Conservation (phyloP, 495 filamentous ascomycete genomes). For the Aspergillus wentii region DNA sequence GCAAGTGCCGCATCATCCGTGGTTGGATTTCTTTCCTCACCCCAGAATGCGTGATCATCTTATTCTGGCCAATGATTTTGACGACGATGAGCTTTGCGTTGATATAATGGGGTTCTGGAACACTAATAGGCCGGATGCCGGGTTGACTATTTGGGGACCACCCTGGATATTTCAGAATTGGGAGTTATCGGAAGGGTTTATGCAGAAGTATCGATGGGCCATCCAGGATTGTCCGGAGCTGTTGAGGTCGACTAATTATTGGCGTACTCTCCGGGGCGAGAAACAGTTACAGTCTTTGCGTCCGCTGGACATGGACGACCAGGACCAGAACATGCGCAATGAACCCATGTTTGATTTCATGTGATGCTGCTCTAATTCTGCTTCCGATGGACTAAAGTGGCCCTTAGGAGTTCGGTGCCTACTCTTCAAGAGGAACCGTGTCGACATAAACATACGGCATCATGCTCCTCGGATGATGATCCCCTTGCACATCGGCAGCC, state of each 20-base stretch:
- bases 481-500: too few relatives aligned
- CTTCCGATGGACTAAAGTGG: too few relatives aligned
- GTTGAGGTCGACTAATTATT: conserved; percentile 16
- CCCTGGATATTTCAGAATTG: conserved; percentile 22
- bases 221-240: conserved; percentile 18
- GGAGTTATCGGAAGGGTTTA: conserved; percentile 26
- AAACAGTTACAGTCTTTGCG: too few relatives aligned
- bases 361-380: too few relatives aligned
- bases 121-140: conserved; percentile 21
- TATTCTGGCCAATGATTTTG: conserved; percentile 21
- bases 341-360: too few relatives aligned
- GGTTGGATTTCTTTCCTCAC: conserved; percentile 25
- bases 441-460: too few relatives aligned
- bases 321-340: too few relatives aligned
- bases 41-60: conserved; percentile 29
- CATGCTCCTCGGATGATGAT: too few relatives aligned
- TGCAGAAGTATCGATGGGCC: conserved; percentile 23
- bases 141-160: conserved; percentile 26
- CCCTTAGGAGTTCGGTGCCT: too few relatives aligned
- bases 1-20: conserved; percentile 27
- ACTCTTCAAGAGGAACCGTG: too few relatives aligned
- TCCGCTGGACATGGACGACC: too few relatives aligned
- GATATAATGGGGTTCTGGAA: conserved; percentile 27
- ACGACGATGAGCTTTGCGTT: conserved; percentile 28
- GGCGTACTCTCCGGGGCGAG: conserved; percentile 16